A percentile compares a stretch with the other conserved stretches of the same genome.
phyloP scores from a whole-genome alignment of 495 filamentous ascomycete species.

The Podospora appendiculata region DNA sequence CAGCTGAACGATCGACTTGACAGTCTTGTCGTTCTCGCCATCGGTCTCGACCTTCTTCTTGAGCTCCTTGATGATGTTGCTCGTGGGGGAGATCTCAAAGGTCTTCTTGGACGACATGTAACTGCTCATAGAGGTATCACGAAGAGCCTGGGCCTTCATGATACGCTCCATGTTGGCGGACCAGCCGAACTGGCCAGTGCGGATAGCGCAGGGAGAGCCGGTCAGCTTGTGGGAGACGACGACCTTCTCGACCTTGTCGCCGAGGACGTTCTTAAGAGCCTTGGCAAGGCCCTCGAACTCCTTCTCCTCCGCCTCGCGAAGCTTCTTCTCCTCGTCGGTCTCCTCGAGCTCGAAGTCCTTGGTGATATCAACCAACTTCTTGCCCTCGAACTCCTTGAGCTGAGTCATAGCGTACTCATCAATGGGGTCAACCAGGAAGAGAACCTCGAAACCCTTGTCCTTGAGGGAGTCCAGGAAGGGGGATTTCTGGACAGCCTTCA shows the following conservation, averaged over 20 bases:
- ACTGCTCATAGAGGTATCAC: constrained; percentile 97
- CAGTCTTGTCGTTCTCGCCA: constrained; percentile 94
- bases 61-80: constrained; percentile 94
- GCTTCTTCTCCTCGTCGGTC: constrained; percentile 97
- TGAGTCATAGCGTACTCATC: constrained; percentile 99
- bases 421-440: constrained; percentile 98
- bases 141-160: constrained; percentile 99
- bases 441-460: constrained; percentile 99
- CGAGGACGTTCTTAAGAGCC: constrained; percentile 95
- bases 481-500: constrained; percentile 96
- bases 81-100: constrained; percentile 99
- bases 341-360: constrained; percentile 99
- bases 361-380: constrained; percentile 99
- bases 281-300: constrained; percentile 91
- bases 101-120: constrained; percentile 99
- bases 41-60: constrained; percentile 97
- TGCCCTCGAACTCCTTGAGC: constrained; percentile 99
- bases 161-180: constrained; percentile 99
- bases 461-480: constrained; percentile 98
- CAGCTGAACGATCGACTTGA: constrained; percentile 96
- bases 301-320: constrained; percentile 95
- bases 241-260: constrained; percentile 99
- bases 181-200: constrained; percentile 99
- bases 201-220: constrained; percentile 94
- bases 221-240: constrained; percentile 97